Evolutionary conservation across 257 asterid species (phyloP), one percentile per base, ranked within the genome.

Genomic region (Striga asiatica): DNA sequence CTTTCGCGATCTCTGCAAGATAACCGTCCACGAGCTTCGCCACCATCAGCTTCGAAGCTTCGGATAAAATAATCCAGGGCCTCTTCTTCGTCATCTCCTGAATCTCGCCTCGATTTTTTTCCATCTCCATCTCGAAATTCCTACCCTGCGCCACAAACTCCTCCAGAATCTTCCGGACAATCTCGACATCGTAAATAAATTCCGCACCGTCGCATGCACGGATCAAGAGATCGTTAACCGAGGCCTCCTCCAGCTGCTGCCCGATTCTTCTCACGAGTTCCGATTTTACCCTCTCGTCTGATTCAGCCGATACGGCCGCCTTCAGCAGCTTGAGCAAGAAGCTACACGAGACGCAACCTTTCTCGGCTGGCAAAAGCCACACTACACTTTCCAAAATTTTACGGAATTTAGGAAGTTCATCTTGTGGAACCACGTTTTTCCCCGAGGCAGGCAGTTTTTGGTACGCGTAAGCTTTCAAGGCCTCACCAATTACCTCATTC

Each of bases 31-130:
- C 70, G 1, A 83, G 69, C 70, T 81, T 83, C 12, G 83, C 82
- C 34, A 80, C 94, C 80, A 80, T 83, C 68, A 80, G 74, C 78
- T 80, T 83, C 25, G 94, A 78, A 42, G 89, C 94, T 71, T 83
- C 89, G 4, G 82, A 76, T 12, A 78, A 70, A 53, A 83, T 80
- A n/a, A n/a, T 66, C 88, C 80, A 1, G 73, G 79, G 61, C 20
- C 74, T 61, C 57, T 67, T 29, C 47, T 41, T n/a, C n/a, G n/a
- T n/a, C 35, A 73, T 66, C 57, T 71, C 81, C 56, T 45, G 80
- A 64, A 69, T 73, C 60, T 80, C 82, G 34, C 45, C 62, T 7
- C 58, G 61, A 53, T 68, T 62, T 12, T 73, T 51, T 46, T 73
- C 74, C 17, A 38, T 55, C 38, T 67, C 77, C 24, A 35, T 35